These are phyloP conservation scores for Kwoniella bestiolae DNA, from an alignment of 768 basidiomycete genomes.

Conservation along the genomic window DNA sequence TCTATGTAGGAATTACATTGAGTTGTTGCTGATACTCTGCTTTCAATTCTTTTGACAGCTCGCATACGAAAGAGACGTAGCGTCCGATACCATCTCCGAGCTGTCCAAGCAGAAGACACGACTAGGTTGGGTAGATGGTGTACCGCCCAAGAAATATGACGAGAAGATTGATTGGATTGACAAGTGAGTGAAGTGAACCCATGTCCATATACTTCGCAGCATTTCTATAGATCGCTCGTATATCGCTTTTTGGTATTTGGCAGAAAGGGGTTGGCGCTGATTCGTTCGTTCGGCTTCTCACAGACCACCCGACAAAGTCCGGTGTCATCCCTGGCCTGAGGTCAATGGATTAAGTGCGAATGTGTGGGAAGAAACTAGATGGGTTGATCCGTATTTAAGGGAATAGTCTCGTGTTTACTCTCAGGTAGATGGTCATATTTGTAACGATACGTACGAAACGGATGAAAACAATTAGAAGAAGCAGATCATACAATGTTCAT, in stretches of 20 bases:
- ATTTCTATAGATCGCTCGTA: too few relatives aligned
- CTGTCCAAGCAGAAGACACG: constrained; percentile 32
- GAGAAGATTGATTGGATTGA: constrained; percentile 28
- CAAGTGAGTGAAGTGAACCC: too few relatives aligned
- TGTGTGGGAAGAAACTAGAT: constrained; percentile 53
- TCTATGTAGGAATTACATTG: background rate
- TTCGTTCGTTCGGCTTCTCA: background rate
- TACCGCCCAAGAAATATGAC: constrained; percentile 36
- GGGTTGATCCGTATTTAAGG: constrained; percentile 43
- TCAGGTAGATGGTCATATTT: background rate
- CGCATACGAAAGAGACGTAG: constrained; percentile 51
- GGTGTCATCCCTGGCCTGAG: constrained; percentile 57
- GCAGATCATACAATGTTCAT: too few relatives aligned
- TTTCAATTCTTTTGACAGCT: constrained; percentile 27
- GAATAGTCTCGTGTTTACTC: background rate
- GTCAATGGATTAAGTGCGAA: constrained; percentile 49
- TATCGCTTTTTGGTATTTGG: background rate
- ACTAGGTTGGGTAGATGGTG: constrained; percentile 49
- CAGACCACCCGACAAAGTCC: constrained; percentile 53
- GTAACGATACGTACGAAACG: too few relatives aligned
- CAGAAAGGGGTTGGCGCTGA: constrained; percentile 8
- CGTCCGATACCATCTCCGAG: constrained; percentile 35
- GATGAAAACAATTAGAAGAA: too few relatives aligned
- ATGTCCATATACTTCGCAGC: too few relatives aligned
- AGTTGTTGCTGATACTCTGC: background rate